Percentiles rank a stretch among this genome's conserved stretches.
These are phyloP conservation scores for Penicillium sp. DNA, from an alignment of 2,329 filamentous ascomycete genomes.

Conservation along the genomic window DNA sequence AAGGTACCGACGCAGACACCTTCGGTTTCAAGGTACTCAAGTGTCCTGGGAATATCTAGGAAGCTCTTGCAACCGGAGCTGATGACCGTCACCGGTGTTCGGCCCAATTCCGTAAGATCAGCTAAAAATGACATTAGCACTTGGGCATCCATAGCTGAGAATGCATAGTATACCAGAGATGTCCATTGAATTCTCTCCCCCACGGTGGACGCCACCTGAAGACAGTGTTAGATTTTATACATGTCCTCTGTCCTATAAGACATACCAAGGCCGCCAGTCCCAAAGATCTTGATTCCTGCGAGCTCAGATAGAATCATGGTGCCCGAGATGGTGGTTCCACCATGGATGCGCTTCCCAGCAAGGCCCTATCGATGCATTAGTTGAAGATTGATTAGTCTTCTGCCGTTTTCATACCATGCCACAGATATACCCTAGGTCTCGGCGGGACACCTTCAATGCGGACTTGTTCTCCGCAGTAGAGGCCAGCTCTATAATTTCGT, in stretches of 20 bases:
- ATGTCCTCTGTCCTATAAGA: background rate
- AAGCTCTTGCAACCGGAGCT: slow-evolving; percentile 95
- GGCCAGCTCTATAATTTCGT: slow-evolving; percentile 70
- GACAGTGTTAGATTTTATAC: slow-evolving; percentile 12
- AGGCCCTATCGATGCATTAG: slow-evolving; percentile 51
- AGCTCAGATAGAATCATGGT: slow-evolving; percentile 87
- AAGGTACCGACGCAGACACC: slow-evolving; percentile 84
- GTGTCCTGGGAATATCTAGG: slow-evolving; percentile 82
- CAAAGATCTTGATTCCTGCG: slow-evolving; percentile 88
- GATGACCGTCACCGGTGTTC: slow-evolving; percentile 83
- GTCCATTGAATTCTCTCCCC: slow-evolving; percentile 82
- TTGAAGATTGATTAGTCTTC: background rate
- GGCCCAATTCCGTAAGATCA: slow-evolving; percentile 88
- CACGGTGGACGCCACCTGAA: slow-evolving; percentile 79
- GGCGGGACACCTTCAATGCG: slow-evolving; percentile 78
- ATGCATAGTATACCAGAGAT: slow-evolving; percentile 59
- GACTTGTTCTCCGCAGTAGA: slow-evolving; percentile 62
- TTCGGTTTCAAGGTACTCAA: slow-evolving; percentile 74
- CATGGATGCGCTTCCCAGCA: slow-evolving; percentile 68
- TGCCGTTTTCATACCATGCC: slow-evolving; percentile 60
- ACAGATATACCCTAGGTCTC: slow-evolving; percentile 79
- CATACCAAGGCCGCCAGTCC: slow-evolving; percentile 78
- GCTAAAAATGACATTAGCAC: slow-evolving; percentile 47
- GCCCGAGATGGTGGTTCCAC: slow-evolving; percentile 88
- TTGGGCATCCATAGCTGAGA: background rate